Evolutionary conservation across 73 alveolate genomes (phyloP), one percentile per base, ranked within the genome.

Genomic region (Loxodes magnus): DNA sequence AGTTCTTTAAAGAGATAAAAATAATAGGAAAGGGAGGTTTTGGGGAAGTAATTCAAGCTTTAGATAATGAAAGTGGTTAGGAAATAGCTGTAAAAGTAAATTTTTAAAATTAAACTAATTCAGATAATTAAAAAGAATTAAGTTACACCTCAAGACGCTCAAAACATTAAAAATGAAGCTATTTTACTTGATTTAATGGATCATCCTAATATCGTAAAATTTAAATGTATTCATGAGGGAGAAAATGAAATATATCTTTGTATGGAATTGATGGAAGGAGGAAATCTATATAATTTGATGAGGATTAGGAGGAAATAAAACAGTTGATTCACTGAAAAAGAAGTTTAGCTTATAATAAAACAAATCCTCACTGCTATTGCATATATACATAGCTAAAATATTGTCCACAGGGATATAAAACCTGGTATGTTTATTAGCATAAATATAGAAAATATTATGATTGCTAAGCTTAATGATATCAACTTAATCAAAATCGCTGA

Each of bases 261-360:
- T 28, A 81, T 81, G 94, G 82, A 81, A 56, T 43, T 76, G 19
- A 44, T 75, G 4, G 73, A 67, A 49, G 84, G 87, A 0, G 86
- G 89, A 4, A 36, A 62, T 19, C 64, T 80, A 23, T 68, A 41
- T 39, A 50, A 80, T 28, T 38, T 74, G 22, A 12, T 68, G 3
- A 23, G 39, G 7, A n/a, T 9, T 30, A 35, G 29, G 51, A 46
- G n/a, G n/a, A n/a, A n/a, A n/a, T n/a, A n/a, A n/a, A n/a, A n/a
- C n/a, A n/a, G n/a, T n/a, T n/a, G 30, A 15, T 2, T 53, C 6
- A 38, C 59, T 5, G 57, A 56, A 24, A 19, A n/a, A 0, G 60
- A 56, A 12, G 60, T 48, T 0, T 0, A 33, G n/a, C 12, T 9
- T 10, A n/a, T 56, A n/a, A 56, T 56, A 58, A 56, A 42, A 39